Percentiles rank a stretch among this genome's conserved stretches.
phyloP scores from a whole-genome alignment of 2,329 filamentous ascomycete genomes.

The Pseudogymnoascus sp. region DNA sequence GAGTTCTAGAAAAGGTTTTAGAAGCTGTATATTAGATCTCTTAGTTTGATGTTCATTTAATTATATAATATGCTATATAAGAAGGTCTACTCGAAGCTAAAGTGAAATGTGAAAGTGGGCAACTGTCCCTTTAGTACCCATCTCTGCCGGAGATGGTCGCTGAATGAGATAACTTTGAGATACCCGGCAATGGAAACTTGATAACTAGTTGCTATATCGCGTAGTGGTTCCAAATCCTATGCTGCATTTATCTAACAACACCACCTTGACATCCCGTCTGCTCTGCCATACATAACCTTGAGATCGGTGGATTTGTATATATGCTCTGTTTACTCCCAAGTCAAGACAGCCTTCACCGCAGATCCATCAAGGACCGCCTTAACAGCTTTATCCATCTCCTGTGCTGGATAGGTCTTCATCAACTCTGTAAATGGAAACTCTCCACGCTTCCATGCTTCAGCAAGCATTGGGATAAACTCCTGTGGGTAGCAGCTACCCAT shows the following conservation, averaged over 20 bases:
- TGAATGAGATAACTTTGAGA: no score
- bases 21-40: no score
- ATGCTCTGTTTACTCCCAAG: constrained; percentile 8
- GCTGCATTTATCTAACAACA: background rate
- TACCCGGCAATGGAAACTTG: background rate
- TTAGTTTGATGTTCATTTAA: no score
- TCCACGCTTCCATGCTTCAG: constrained; percentile 15
- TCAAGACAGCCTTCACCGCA: constrained; percentile 18
- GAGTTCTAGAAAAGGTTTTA: no score
- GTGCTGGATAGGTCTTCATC: constrained; percentile 14
- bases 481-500: constrained; percentile 20
- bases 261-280: constrained; percentile 9
- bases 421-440: constrained; percentile 19
- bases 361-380: constrained; percentile 15
- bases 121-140: no score
- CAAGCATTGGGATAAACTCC: constrained; percentile 17
- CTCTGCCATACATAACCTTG: constrained; percentile 9
- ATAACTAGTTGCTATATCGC: background rate
- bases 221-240: background rate
- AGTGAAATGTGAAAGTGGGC: no score
- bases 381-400: constrained; percentile 17
- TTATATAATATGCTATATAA: no score
- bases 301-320: background rate
- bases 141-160: no score
- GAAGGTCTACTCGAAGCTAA: no score